Evolutionary conservation across 1,284 basidiomycete genomes (phyloP).

Genomic region (Trametes polyzona): DNA sequence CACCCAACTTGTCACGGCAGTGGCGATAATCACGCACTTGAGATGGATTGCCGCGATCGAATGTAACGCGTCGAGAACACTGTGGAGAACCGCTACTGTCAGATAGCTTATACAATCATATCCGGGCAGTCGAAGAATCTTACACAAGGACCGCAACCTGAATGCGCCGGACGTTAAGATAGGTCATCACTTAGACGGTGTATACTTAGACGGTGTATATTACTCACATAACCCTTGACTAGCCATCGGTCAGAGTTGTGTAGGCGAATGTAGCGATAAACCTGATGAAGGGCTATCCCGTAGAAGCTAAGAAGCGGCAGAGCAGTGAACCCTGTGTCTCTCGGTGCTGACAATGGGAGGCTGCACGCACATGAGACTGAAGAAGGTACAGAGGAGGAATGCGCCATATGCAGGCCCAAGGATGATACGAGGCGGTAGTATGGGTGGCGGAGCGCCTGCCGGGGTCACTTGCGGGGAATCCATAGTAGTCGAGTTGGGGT

Average conservation of each 20-base stretch:
- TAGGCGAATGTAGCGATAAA: background rate
- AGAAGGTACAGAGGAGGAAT: background rate
- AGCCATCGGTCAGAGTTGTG: background rate
- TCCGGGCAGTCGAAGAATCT: background rate
- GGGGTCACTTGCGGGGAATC: background rate
- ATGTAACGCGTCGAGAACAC: background rate
- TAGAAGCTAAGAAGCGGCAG: background rate
- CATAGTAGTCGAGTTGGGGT: background rate
- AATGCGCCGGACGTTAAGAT: background rate
- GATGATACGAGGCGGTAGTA: background rate
- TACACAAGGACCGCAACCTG: background rate
- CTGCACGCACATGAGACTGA: background rate
- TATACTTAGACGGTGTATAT: too few relatives aligned
- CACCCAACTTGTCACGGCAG: background rate
- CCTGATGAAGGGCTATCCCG: background rate
- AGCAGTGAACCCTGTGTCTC: too few relatives aligned
- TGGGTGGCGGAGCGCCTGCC: background rate
- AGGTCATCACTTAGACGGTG: too few relatives aligned
- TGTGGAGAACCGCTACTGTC: background rate
- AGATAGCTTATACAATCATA: too few relatives aligned
- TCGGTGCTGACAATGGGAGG: too few relatives aligned
- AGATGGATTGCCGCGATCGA: background rate
- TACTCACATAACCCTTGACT: background rate
- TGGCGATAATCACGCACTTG: background rate
- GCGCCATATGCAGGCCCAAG: background rate